Base-by-base conservation (phyloP, 2,329 filamentous ascomycete genomes). In the Cordyceps javanica region DNA sequence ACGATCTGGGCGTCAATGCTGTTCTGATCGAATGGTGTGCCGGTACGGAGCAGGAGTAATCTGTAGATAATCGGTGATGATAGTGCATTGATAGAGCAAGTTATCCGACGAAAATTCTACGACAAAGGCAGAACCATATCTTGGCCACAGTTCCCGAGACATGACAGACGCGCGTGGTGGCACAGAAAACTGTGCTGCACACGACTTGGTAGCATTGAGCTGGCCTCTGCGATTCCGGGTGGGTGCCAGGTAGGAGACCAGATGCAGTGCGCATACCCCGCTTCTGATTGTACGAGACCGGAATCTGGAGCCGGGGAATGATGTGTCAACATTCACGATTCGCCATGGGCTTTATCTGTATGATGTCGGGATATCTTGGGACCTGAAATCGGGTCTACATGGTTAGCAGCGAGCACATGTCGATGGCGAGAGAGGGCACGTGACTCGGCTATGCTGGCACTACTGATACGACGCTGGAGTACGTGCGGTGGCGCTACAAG, bases 381-480 rank as follows among this genome's bases (percentile, higher is more conserved):
- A 25, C 7, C 21, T 50, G 41, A 25, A n/a, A 28, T 23, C 42
- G 32, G 21, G 16, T 34, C 21, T 8, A 41, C n/a, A 14, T 10
- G n/a, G 39, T 19, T 5, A 10, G 25, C 13, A 32, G 11, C 14
- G n/a, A 49, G 53, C 44, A 56, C 53, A 56, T 56, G 53, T 56
- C 44, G 44, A 39, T 23, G 25, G 34, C 52, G 21, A 46, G 30
- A 8, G 11, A 28, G 6, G 25, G 34, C 53, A 56, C 44, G 44
- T 56, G 53, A 56, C 53, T 28, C 53, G 52, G 52, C 14, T 46
- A 46, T 46, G 21, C 14, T 46, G 39, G 23, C 8, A 32, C n/a
- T 32, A 39, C n/a, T n/a, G n/a, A n/a, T n/a, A n/a, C 28, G 25
- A 34, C 51, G 23, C 34, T 38, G 13, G 25, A 53, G 50, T 19